phyloP scores from a whole-genome alignment of 352 stramenopile species.

The Hyaloperonospora arabidopsidis region DNA sequence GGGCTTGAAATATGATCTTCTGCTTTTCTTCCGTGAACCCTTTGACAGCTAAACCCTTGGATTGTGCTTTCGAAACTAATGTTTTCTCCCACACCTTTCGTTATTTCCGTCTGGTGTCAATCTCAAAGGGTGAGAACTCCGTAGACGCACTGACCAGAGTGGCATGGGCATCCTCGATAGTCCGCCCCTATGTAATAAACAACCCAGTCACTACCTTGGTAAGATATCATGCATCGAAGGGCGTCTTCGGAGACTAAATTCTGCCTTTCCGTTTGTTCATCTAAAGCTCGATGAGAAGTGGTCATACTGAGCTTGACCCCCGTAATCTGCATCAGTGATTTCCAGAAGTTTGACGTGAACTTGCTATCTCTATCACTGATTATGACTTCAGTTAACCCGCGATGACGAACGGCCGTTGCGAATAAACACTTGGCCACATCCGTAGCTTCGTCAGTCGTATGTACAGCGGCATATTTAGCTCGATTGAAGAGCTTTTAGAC shows the following conservation, averaged over 20 bases:
- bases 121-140: slow-evolving; percentile 6
- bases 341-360: slow-evolving; percentile 6
- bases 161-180: slow-evolving; percentile 12
- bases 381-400: not conserved
- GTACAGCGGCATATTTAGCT: too few relatives aligned
- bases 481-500: too few relatives aligned
- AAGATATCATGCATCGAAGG: slow-evolving; percentile 5
- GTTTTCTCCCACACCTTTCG: not conserved
- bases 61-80: not conserved
- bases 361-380: slow-evolving; percentile 6
- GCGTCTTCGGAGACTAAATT: slow-evolving; percentile 5
- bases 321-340: slow-evolving; percentile 6
- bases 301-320: slow-evolving; percentile 9
- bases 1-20: not conserved
- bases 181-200: not conserved
- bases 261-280: slow-evolving; percentile 5
- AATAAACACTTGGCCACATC: slow-evolving; percentile 9
- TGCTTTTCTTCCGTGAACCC: not conserved
- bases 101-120: not conserved
- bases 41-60: not conserved
- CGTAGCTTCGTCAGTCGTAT: slow-evolving; percentile 10
- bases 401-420: slow-evolving; percentile 6
- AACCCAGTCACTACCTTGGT: slow-evolving; percentile 5
- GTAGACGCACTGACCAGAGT: slow-evolving; percentile 13
- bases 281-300: slow-evolving; percentile 2